A percentile compares a stretch with the other conserved stretches of the same genome.
phyloP scores from a whole-genome alignment of 495 filamentous ascomycete species.

The Cercophora samala region DNA sequence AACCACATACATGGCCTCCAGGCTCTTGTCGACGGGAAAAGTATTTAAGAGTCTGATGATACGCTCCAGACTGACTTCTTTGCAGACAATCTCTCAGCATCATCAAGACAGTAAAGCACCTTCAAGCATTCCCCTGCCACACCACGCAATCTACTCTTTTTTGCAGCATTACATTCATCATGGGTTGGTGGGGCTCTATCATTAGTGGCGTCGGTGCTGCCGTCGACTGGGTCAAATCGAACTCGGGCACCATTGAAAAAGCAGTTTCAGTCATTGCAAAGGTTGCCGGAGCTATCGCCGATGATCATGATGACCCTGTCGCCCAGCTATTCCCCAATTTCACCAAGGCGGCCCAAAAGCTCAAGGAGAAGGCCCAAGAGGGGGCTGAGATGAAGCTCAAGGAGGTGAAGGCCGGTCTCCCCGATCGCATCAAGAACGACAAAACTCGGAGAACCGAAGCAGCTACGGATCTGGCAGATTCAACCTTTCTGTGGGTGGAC shows the following conservation, averaged over 20 bases:
- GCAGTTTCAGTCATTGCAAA: not conserved
- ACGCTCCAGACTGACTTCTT: too few relatives aligned
- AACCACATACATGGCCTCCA: too few relatives aligned
- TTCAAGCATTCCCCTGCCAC: too few relatives aligned
- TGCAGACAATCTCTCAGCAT: too few relatives aligned
- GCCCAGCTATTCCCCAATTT: not conserved
- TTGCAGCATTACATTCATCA: not conserved
- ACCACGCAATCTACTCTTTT: too few relatives aligned
- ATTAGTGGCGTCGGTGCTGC: not conserved
- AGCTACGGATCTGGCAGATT: not conserved
- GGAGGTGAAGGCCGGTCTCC: not conserved
- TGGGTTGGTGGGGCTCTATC: not conserved
- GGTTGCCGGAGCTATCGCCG: not conserved
- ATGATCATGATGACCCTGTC: not conserved
- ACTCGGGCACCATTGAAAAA: not conserved
- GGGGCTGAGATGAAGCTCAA: not conserved
- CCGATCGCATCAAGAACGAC: not conserved
- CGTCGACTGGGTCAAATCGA: not conserved
- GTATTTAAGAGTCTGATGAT: too few relatives aligned
- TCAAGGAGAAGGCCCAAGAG: not conserved
- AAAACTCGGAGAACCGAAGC: not conserved
- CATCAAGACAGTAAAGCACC: too few relatives aligned
- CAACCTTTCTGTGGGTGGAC: not conserved
- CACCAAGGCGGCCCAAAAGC: not conserved
- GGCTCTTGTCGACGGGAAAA: too few relatives aligned